Conservation (phyloP, 352 stramenopile genomes). For the Pythium utonaiense region DNA sequence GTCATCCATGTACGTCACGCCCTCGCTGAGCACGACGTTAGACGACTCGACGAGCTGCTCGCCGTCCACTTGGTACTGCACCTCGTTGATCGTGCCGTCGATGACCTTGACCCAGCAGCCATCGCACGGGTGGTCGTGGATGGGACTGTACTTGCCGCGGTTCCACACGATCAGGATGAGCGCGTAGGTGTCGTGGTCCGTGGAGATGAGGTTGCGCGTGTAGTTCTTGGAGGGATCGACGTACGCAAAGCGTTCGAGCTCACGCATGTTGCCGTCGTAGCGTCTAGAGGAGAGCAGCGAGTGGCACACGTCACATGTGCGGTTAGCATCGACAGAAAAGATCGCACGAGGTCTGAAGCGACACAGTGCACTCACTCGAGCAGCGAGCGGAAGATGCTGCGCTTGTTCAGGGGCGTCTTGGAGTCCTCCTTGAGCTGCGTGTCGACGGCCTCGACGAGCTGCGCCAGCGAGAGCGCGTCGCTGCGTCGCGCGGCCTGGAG, state of each 20-base stretch:
- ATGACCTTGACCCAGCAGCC: constrained; percentile 91
- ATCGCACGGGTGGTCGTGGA: constrained; percentile 93
- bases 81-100: constrained; percentile 86
- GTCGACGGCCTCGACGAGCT: constrained; percentile 48
- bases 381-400: constrained; percentile 29
- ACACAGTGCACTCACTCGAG: constrained; percentile 34
- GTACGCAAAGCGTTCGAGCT: constrained; percentile 62
- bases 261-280: constrained; percentile 41
- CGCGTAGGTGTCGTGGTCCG: constrained; percentile 88
- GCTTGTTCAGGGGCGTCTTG: constrained; percentile 38
- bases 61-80: constrained; percentile 69
- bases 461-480: constrained; percentile 25
- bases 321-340: background rate
- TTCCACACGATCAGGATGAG: constrained; percentile 94
- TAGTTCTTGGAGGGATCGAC: constrained; percentile 80
- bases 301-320: too few relatives aligned
- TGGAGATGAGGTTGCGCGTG: constrained; percentile 89
- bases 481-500: background rate
- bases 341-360: background rate
- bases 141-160: constrained; percentile 80
- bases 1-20: constrained; percentile 91
- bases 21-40: constrained; percentile 53
- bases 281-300: constrained; percentile 15
- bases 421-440: constrained; percentile 30
- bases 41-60: constrained; percentile 51